These are phyloP conservation scores for Amphibolis antarctica DNA, from an alignment of 106 monocot genomes.

Conservation along the genomic window DNA sequence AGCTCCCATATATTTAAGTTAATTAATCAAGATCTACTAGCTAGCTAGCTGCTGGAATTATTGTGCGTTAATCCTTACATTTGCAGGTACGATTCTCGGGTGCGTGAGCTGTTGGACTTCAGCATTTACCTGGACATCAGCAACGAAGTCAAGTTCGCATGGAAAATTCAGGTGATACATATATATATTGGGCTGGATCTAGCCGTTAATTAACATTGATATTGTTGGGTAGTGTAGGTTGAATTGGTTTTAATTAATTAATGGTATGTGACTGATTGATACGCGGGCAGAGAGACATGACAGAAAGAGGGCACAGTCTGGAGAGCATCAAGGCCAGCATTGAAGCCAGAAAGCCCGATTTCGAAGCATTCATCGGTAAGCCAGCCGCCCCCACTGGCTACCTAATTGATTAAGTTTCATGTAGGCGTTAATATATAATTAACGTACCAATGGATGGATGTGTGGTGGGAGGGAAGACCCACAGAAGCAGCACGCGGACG, in stretches of 20 bases:
- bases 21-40: too few species aligned
- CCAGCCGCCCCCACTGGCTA: too few species aligned
- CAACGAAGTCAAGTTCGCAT: slow-evolving; percentile 97
- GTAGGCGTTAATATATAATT: background rate
- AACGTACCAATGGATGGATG: background rate
- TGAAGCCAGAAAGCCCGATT: slow-evolving; percentile 84
- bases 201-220: too few species aligned
- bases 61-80: background rate
- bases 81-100: slow-evolving; percentile 74
- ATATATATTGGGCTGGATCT: too few species aligned
- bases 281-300: slow-evolving; percentile 81
- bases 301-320: slow-evolving; percentile 93
- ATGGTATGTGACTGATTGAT: background rate
- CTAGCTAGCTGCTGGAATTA: background rate
- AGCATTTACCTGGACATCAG: slow-evolving; percentile 99
- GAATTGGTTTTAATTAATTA: too few species aligned
- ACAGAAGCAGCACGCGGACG: slow-evolving; percentile 90
- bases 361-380: slow-evolving; percentile 95
- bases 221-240: too few species aligned
- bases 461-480: slow-evolving; percentile 41
- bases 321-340: slow-evolving; percentile 99
- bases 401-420: slow-evolving; percentile 1
- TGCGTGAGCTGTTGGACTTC: slow-evolving; percentile 96
- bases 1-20: too few species aligned
- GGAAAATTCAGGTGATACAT: slow-evolving; percentile 99